A percentile compares a stretch with the other conserved stretches of the same genome.
phyloP scores from a whole-genome alignment of 495 filamentous ascomycete species.

The Rhypophila decipiens region DNA sequence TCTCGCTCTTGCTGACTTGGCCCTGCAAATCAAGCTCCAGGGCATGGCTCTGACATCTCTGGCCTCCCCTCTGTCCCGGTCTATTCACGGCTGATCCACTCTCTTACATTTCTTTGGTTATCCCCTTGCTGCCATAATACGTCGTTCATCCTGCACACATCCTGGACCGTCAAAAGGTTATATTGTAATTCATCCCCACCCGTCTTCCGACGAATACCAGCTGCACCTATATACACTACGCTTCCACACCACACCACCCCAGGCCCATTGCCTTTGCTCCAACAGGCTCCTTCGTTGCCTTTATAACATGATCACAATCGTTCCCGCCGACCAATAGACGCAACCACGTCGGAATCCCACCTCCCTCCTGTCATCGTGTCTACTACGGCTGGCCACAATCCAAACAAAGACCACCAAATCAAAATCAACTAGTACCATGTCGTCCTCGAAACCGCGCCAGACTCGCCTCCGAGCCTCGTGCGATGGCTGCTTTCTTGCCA shows the following conservation, averaged over 20 bases:
- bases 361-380: background rate
- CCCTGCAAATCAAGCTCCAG: slow-evolving; percentile 9
- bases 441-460: slow-evolving; percentile 29
- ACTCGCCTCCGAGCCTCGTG: slow-evolving; percentile 45
- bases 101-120: slow-evolving; percentile 7
- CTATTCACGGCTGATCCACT: slow-evolving; percentile 9
- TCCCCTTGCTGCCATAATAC: slow-evolving; percentile 12
- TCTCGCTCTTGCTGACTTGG: background rate
- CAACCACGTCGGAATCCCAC: slow-evolving; percentile 3
- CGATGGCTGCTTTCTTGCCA: slow-evolving; percentile 50
- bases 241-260: background rate
- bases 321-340: slow-evolving; percentile 7
- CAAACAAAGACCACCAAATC: background rate
- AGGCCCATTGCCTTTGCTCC: background rate
- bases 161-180: slow-evolving; percentile 16
- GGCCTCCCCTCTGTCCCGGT: slow-evolving; percentile 9
- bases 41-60: slow-evolving; percentile 16
- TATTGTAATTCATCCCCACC: slow-evolving; percentile 19
- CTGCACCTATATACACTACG: slow-evolving; percentile 6
- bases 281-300: slow-evolving; percentile 2
- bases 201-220: slow-evolving; percentile 11
- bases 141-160: slow-evolving; percentile 13
- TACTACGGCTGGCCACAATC: background rate
- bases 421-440: slow-evolving; percentile 17
- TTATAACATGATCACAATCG: slow-evolving; percentile 18